Evolutionary conservation across 306 rosid species (phyloP), one percentile per base, ranked within the genome.

Genomic region (Pueraria montana): DNA sequence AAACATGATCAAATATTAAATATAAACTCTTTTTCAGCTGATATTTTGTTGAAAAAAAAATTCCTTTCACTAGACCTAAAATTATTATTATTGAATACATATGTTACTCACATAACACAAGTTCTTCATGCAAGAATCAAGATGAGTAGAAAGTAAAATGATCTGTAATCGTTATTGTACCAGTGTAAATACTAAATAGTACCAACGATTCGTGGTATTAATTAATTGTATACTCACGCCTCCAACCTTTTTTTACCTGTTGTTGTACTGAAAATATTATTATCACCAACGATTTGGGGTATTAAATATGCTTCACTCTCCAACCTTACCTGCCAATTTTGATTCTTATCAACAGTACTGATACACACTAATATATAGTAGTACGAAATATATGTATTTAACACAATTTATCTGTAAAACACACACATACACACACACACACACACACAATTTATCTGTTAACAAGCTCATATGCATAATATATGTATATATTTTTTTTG

Each of bases 271-370:
- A 34, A 36, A 11, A 17, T 4, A 17, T 7, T 36, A n/a, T n/a
- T n/a, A n/a, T n/a, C n/a, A 64, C 23, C 24, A 16, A 16, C 23
- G 6, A 16, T 65, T 17, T 34, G 4, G 24, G 48, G 49, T 16
- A 65, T 65, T 65, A 36, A 36, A n/a, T n/a, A 65, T 9, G 13
- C 72, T 65, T 65, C 48, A 65, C 4, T 36, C 49, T 66, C 72
- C 27, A 66, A 34, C 30, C 50, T 66, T 38, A 66, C 11, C 50
- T n/a, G 27, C 30, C 30, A n/a, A 65, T 65, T 59, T 65, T 34
- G 34, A 65, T 65, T 34, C 11, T 62, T 38, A 11, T 8, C 2
- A 38, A 38, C 9, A 38, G 11, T 38, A 38, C 2, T 38, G 43
- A 38, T 7, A 38, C 43, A 38, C 43, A 38, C 43, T 38, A 38